phyloP scores from a whole-genome alignment of 257 asterid genomes.

The Solanum clarkiae region DNA sequence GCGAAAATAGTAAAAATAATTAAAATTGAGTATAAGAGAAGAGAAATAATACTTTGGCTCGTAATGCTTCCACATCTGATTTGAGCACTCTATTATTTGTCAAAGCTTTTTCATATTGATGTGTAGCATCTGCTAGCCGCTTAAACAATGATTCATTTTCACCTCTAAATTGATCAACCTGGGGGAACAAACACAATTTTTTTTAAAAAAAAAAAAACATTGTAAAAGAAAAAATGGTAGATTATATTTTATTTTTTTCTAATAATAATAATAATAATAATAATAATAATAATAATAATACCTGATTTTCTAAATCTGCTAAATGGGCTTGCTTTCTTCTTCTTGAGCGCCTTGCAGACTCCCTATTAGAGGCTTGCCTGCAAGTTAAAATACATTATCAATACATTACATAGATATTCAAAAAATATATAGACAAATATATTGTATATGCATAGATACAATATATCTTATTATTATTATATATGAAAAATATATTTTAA shows the following conservation, averaged over 20 bases:
- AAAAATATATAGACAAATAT: no score
- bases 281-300: not conserved
- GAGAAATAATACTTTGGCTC: constrained; percentile 69
- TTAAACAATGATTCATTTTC: constrained; percentile 52
- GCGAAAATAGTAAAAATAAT: no score
- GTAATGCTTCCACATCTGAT: constrained; percentile 83
- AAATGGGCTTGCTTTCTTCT: constrained; percentile 71
- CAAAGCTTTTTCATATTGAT: constrained; percentile 58
- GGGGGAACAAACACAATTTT: not conserved
- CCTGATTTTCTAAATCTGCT: constrained; percentile 74
- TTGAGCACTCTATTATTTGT: constrained; percentile 82
- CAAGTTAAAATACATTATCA: no score
- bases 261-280: not conserved
- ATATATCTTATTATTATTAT: no score
- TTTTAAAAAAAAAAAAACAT: no score
- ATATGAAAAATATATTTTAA: no score
- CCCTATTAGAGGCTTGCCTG: constrained; percentile 62
- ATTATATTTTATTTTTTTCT: no score
- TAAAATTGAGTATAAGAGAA: not conserved
- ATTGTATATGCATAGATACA: no score
- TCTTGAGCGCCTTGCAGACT: constrained; percentile 85
- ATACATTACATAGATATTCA: no score
- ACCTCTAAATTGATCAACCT: constrained; percentile 62
- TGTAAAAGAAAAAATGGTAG: no score
- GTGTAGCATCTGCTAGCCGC: constrained; percentile 56